Evolutionary conservation across 768 basidiomycete species (phyloP), one percentile per base, ranked within the genome.

Genomic region (Suillus lakei): DNA sequence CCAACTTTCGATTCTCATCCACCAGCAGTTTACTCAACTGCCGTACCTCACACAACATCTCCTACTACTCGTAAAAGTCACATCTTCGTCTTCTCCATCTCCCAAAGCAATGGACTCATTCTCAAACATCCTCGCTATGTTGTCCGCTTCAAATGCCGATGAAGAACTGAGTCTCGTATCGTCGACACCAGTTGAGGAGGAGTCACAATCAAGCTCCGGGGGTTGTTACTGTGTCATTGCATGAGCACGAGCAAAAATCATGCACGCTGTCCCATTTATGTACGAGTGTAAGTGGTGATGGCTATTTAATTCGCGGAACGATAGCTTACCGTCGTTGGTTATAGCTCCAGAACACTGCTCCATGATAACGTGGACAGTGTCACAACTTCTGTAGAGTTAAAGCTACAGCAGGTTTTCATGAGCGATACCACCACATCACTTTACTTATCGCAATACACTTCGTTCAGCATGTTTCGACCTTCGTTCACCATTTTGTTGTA

Each of bases 171-270:
- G 21, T 12, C 21, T 6, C n/a, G 12, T 1, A 34, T 54, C 53
- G 21, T 54, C 53, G 6, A 32, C 53, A 32, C 53, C 53, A 54
- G 53, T 54, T n/a, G 53, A 54, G 10, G 53, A 54, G 5, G 53
- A 54, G 32, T 54, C 30, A 1, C 30, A 32, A 1, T 32, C 53
- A 32, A 13, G 30, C 12, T n/a, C 21, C 1, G 53, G 53, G 1
- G 53, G 53, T n/a, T 54, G 53, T 34, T 54, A 54, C 21, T 54
- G 53, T 21, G 5, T 54, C 32, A 54, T 54, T 32, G 53, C 53
- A 34, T 54, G 30, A 54, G n/a, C 32, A 8, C 12, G 1, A 39
- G 39, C 39, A 39, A 39, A 13, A 13, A 15, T 39, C 16, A 32
- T 32, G 32, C 12, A 13, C 21, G 9, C 21, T 13, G 6, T 21